Evolutionary conservation across 179 eudicot genomes (phyloP).

Genomic region (Camellia oleifera): DNA sequence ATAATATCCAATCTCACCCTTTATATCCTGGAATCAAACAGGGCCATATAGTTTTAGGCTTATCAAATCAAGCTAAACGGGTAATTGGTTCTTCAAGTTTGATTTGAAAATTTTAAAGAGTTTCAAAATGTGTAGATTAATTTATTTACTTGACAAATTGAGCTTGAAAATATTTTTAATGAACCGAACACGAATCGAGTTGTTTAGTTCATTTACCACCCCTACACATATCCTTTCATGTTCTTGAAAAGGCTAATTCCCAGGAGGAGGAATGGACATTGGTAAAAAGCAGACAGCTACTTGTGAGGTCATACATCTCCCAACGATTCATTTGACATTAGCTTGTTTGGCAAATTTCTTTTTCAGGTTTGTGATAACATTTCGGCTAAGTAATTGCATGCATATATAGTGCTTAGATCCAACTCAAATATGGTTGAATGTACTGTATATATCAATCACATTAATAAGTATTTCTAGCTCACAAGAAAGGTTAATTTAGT

Average conservation of each 20-base stretch:
- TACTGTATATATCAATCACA: neutral
- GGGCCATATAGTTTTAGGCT: too few relatives aligned
- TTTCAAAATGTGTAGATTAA: too few relatives aligned
- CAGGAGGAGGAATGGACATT: conserved; percentile 9
- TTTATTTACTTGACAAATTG: too few relatives aligned
- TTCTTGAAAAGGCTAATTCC: neutral
- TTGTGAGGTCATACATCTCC: neutral
- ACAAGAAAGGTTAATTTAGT: neutral
- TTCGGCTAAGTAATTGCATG: neutral
- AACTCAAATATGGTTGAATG: neutral
- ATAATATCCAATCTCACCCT: too few relatives aligned
- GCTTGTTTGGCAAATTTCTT: conserved; percentile 15
- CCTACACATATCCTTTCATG: too few relatives aligned
- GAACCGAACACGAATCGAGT: too few relatives aligned
- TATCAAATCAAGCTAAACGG: too few relatives aligned
- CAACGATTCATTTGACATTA: neutral
- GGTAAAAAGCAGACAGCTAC: neutral
- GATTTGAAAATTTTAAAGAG: too few relatives aligned
- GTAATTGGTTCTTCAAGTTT: too few relatives aligned
- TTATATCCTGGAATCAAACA: too few relatives aligned
- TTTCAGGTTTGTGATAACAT: neutral
- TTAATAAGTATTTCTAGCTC: neutral
- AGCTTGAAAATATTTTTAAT: too few relatives aligned
- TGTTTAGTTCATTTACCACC: too few relatives aligned
- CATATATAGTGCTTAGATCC: neutral